Base-by-base conservation (phyloP, 306 rosid species). In the Prunus mira region DNA sequence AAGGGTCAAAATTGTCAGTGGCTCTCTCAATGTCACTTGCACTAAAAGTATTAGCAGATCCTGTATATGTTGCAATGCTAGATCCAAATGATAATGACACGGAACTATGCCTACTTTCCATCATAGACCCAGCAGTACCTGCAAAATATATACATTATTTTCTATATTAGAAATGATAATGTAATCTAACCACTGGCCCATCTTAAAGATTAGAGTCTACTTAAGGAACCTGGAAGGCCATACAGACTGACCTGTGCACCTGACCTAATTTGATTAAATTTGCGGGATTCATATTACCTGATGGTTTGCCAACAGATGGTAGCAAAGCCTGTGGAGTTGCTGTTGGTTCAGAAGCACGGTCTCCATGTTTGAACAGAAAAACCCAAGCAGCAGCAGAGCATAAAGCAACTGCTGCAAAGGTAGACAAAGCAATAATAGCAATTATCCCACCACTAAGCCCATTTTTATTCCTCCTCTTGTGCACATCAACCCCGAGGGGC, bases 11-110 rank as follows among this genome's bases (percentile, higher is more conserved):
- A 67, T 87, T 85, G 68, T 87, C 81, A 25, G 97, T 95, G 74
- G 93, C 96, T 85, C 71, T 89, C 79, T 88, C 92, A 75, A 95
- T 86, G 73, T 92, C 99, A 46, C 80, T 82, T 43, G 86, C 74
- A 75, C 90, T 92, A 79, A 89, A 92, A 80, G 93, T 92, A 88
- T 92, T 90, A 8, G 97, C 99, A 52, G 97, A 85, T 80, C 97
- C 97, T 45, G 90, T 78, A 68, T 90, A 90, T 61, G 93, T 81
- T 60, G 92, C 93, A 75, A 92, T 87, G 86, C 97, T 89, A 68
- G 97, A 95, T 79, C 87, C 92, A 74, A 95, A 82, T 71, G 97
- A 95, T 73, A 96, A 80, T 6, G 97, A 85, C 24, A 83, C 86
- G 6, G 90, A 92, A 79, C 88, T 88, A 70, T 77, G 85, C 84